Conservation (phyloP, 2,329 filamentous ascomycete species). For the Endothia cerciana region DNA sequence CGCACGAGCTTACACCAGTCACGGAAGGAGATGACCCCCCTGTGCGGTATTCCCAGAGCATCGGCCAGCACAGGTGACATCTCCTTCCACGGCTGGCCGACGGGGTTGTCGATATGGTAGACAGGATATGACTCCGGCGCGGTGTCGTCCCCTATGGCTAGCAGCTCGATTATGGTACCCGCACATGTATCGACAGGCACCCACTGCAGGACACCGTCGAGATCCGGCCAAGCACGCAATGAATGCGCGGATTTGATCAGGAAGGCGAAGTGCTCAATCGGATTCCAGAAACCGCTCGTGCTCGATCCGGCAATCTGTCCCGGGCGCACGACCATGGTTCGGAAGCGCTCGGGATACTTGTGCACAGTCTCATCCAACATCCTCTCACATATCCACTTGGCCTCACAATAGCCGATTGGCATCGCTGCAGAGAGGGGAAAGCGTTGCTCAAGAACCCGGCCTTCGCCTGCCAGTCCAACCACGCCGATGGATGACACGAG, state of each 20-base stretch:
- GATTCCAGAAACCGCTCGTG: conserved; percentile 58
- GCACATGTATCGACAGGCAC: conserved; percentile 47
- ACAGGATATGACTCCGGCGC: conserved; percentile 16
- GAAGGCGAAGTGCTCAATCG: conserved; percentile 53
- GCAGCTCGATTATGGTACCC: conserved; percentile 35
- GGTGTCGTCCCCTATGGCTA: conserved; percentile 10
- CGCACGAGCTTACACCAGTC: conserved; percentile 37
- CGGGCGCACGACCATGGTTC: conserved; percentile 47
- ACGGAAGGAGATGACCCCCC: conserved; percentile 33
- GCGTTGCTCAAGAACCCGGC: conserved; percentile 47
- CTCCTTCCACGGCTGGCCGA: conserved; percentile 10
- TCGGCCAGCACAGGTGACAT: conserved; percentile 19
- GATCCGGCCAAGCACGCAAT: conserved; percentile 44
- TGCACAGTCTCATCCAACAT: conserved; percentile 54
- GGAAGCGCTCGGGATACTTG: conserved; percentile 44
- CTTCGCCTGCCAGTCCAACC: conserved; percentile 37
- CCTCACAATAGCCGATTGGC: conserved; percentile 54
- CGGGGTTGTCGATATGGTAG: conserved; percentile 22
- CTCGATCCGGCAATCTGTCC: conserved; percentile 58
- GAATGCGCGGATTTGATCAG: conserved; percentile 54
- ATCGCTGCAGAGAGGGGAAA: conserved; percentile 45
- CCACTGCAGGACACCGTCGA: conserved; percentile 48
- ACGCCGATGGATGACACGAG: conserved; percentile 48
- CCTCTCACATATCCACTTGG: conserved; percentile 54
- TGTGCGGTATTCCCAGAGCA: conserved; percentile 29